Percentiles rank a stretch among this genome's conserved stretches.
These are phyloP conservation scores for Talaromyces sp. DNA, from an alignment of 2,329 filamentous ascomycete genomes.

Conservation along the genomic window DNA sequence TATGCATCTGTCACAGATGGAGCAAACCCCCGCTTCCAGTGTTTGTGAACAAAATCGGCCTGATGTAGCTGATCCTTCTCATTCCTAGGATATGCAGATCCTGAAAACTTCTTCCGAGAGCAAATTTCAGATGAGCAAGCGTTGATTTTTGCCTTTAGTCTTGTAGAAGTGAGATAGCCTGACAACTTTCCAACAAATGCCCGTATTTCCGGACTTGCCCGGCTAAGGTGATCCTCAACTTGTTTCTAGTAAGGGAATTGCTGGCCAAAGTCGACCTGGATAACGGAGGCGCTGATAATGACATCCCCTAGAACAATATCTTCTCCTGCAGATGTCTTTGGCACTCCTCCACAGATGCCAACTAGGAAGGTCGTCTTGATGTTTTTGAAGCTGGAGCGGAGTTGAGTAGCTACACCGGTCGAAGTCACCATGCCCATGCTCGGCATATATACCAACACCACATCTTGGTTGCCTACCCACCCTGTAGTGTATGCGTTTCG, in stretches of 20 bases:
- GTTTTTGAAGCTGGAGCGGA: conserved; percentile 21
- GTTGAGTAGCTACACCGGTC: background rate
- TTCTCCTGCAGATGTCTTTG: background rate
- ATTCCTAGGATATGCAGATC: background rate
- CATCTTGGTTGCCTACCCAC: conserved; percentile 24
- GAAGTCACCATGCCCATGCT: conserved; percentile 21
- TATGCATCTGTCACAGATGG: background rate
- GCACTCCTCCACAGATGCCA: conserved; percentile 25
- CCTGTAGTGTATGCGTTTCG: conserved; percentile 23
- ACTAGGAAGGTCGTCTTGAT: conserved; percentile 25
- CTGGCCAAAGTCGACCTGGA: conserved; percentile 28
- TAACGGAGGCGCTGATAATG: conserved; percentile 27
- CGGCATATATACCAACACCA: conserved; percentile 25
- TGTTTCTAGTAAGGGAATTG: conserved; percentile 16
- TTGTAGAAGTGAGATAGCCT: background rate
- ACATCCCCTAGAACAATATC: conserved; percentile 30
- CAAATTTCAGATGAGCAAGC: background rate
- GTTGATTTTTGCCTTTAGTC: background rate
- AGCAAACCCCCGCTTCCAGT: background rate
- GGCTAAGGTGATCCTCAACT: background rate
- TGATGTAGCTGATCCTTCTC: background rate
- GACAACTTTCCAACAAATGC: background rate
- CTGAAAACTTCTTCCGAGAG: background rate
- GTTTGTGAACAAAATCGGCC: background rate
- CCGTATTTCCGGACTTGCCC: background rate